Base-by-base conservation (phyloP, 1,284 basidiomycete species). In the Naganishia sp. region DNA sequence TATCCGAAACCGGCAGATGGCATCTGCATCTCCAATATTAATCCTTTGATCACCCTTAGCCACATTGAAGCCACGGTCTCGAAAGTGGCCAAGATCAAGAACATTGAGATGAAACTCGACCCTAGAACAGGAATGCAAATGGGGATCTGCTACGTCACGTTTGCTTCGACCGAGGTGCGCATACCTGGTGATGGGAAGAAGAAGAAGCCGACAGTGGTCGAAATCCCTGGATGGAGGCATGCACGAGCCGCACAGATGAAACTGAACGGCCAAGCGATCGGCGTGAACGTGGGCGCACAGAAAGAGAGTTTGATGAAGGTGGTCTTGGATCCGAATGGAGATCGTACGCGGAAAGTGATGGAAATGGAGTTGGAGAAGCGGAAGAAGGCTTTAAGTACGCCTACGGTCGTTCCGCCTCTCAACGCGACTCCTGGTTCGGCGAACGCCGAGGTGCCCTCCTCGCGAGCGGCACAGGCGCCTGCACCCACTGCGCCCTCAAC, bases 91-190 rank as follows among this genome's bases (percentile, higher is more conserved):
- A 76, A 82, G 13, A 83, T 95, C 72, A 74, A 83, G 11, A 84
- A 87, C 13, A 87, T 90, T 66, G 89, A 94, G 70, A 85, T 88
- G 44, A 90, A 94, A 75, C 85, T 90, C 68, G 90, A 96, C 79
- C 84, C 85, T 55, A 83, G 84, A 61, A 92, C 87, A 23, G 93
- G 93, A 15, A 88, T 86, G 69, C 86, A 89, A 16, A 83, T 97
- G 3, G 94, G 94, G 6, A 86, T 97, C 48, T 87, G 90, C 60
- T 87, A 86, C 75, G 84, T 97, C 72, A 86, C 85, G 69, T 97
- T 85, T 75, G 77, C 75, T 46, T 72, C 69, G 11, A 78, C 74
- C 52, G 36, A 55, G 53, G 64, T 44, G 49, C 44, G 52, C 16
- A 33, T 16, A 36, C 23, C 46, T 23, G 33, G 21, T 49, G 18